These are phyloP conservation scores for Ajuga reptans DNA, from an alignment of 305 asterid genomes.

Conservation along the genomic window DNA sequence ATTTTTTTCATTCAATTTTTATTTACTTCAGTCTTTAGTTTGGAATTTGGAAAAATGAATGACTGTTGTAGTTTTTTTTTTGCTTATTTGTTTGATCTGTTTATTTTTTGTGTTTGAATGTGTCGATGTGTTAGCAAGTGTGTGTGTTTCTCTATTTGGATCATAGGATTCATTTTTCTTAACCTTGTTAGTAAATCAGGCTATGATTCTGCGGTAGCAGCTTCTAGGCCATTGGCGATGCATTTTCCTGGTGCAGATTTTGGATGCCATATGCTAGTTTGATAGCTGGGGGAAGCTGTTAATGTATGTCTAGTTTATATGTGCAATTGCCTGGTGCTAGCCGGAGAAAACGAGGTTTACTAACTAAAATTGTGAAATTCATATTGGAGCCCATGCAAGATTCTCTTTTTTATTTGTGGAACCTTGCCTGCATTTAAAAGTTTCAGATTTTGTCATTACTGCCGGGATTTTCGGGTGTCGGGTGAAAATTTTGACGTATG, in stretches of 20 bases:
- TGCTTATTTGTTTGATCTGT: constrained; percentile 15
- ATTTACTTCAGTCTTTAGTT: constrained; percentile 9
- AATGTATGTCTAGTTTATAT: background rate
- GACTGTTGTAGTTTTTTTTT: background rate
- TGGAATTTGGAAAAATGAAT: constrained; percentile 19
- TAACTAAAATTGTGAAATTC: background rate
- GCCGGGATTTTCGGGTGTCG: constrained; percentile 9
- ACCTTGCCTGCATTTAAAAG: constrained; percentile 14
- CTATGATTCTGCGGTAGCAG: constrained; percentile 1
- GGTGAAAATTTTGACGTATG: background rate
- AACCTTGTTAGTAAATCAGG: background rate
- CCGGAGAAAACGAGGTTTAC: constrained; percentile 10
- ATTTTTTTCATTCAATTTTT: background rate
- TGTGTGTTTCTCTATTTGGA: background rate
- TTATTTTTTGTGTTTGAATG: constrained; percentile 19
- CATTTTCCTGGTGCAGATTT: constrained; percentile 12
- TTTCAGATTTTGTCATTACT: background rate
- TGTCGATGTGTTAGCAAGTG: background rate
- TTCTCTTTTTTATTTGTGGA: background rate
- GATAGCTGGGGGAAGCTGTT: constrained; percentile 4
- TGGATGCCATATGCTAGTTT: constrained; percentile 19
- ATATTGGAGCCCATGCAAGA: constrained; percentile 16
- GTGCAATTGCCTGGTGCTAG: background rate
- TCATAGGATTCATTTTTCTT: background rate
- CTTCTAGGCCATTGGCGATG: background rate